A percentile compares a stretch with the other conserved stretches of the same genome.
Conservation (phyloP, 2,329 filamentous ascomycete genomes). For the Fusarium transvaalense region DNA sequence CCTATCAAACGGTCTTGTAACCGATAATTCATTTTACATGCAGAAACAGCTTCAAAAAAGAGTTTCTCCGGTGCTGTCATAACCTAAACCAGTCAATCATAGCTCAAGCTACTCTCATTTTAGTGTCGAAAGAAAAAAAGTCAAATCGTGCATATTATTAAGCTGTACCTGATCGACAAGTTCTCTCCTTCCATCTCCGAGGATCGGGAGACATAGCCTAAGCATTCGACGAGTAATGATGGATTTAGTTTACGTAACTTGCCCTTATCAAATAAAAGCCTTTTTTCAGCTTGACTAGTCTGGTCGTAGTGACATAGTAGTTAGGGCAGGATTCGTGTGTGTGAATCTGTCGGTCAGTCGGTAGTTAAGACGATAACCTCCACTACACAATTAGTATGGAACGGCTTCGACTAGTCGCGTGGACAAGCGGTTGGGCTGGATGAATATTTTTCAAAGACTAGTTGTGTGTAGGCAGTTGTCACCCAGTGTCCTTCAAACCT, state of each 20-base stretch:
- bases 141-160: constrained; percentile 24
- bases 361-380: constrained; percentile 12
- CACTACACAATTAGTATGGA: constrained; percentile 2
- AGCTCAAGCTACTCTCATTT: background rate
- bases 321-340: constrained; percentile 17
- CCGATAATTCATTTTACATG: background rate
- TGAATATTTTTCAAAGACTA: constrained; percentile 1
- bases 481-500: constrained; percentile 3
- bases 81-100: constrained; percentile 25
- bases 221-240: constrained; percentile 22
- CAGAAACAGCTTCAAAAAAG: constrained; percentile 15
- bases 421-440: background rate
- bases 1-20: constrained; percentile 7
- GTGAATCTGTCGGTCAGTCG: constrained; percentile 13
- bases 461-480: constrained; percentile 1
- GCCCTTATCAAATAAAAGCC: constrained; percentile 21
- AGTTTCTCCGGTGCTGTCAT: constrained; percentile 16
- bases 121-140: constrained; percentile 11
- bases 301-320: background rate
- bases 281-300: constrained; percentile 7
- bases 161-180: constrained; percentile 36
- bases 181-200: constrained; percentile 16
- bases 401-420: constrained; percentile 15
- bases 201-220: constrained; percentile 19
- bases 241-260: constrained; percentile 30